Evolutionary conservation across 2,329 filamentous ascomycete species (phyloP).

Genomic region (Samsoniella hepiali): DNA sequence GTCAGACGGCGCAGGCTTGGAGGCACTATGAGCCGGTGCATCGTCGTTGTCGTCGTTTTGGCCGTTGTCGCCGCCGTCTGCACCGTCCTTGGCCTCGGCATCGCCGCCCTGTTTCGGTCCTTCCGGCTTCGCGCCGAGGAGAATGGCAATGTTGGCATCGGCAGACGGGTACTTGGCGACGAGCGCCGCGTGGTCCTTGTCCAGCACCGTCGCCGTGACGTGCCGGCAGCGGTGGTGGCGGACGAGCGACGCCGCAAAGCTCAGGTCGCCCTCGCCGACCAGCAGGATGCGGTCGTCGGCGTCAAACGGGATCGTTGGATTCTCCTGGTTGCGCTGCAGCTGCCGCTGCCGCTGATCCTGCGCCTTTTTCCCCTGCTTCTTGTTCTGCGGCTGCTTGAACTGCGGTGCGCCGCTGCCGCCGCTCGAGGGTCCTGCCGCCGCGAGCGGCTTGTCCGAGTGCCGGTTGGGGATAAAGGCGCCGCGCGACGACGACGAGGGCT

Average conservation of each 20-base stretch:
- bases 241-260: slow-evolving; percentile 67
- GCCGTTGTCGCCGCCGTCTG: slow-evolving; percentile 13
- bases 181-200: slow-evolving; percentile 56
- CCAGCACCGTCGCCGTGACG: slow-evolving; percentile 67
- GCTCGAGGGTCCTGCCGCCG: slow-evolving; percentile 7
- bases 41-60: not conserved
- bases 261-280: slow-evolving; percentile 77
- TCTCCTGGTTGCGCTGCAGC: slow-evolving; percentile 29
- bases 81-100: slow-evolving; percentile 3
- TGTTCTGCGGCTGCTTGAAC: not conserved
- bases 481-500: not conserved
- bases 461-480: slow-evolving; percentile 14
- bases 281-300: slow-evolving; percentile 67
- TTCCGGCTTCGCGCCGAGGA: slow-evolving; percentile 34
- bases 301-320: slow-evolving; percentile 64
- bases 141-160: slow-evolving; percentile 52
- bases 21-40: slow-evolving; percentile 18
- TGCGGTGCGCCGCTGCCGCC: not conserved
- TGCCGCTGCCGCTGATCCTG: slow-evolving; percentile 19
- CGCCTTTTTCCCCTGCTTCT: slow-evolving; percentile 20
- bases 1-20: slow-evolving; percentile 10
- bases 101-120: slow-evolving; percentile 31
- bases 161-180: slow-evolving; percentile 72
- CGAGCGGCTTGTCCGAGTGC: slow-evolving; percentile 16
- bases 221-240: slow-evolving; percentile 62